Evolutionary conservation across 805 yeast species (phyloP).

Genomic region (Suhomyces emberorum): DNA sequence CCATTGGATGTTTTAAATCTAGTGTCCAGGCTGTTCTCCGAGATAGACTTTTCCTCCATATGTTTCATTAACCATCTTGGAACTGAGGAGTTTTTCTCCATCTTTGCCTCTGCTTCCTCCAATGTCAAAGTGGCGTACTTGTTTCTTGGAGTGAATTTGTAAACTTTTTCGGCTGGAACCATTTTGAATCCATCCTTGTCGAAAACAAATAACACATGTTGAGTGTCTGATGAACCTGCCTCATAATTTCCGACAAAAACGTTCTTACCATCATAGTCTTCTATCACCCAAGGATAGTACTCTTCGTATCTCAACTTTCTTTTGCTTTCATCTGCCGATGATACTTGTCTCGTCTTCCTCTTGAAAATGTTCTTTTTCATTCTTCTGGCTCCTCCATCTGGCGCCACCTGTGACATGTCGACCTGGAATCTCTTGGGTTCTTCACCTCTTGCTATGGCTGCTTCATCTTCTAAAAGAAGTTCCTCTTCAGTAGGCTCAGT

Average conservation of each 20-base stretch:
- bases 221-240: conserved; percentile 82
- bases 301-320: conserved; percentile 89
- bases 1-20: conserved; percentile 35
- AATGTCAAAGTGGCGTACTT: conserved; percentile 89
- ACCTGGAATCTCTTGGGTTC: conserved; percentile 20
- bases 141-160: conserved; percentile 89
- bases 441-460: conserved; percentile 14
- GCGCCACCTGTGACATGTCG: conserved; percentile 73
- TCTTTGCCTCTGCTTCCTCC: conserved; percentile 94
- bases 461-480: conserved; percentile 13
- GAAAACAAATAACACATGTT: conserved; percentile 73
- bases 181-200: conserved; percentile 86
- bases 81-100: conserved; percentile 73
- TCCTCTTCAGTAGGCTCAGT: conserved; percentile 14
- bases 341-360: conserved; percentile 82
- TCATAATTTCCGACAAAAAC: conserved; percentile 96
- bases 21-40: conserved; percentile 45
- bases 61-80: conserved; percentile 97
- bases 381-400: conserved; percentile 85
- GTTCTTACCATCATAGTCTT: conserved; percentile 90
- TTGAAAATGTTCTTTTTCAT: conserved; percentile 56
- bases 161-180: conserved; percentile 94
- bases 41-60: conserved; percentile 59
- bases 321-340: conserved; percentile 76
- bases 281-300: conserved; percentile 96